A percentile compares a stretch with the other conserved stretches of the same genome.
These are phyloP conservation scores for Phylloboletellus chloephorus DNA, from an alignment of 1,284 basidiomycete species.

Conservation along the genomic window DNA sequence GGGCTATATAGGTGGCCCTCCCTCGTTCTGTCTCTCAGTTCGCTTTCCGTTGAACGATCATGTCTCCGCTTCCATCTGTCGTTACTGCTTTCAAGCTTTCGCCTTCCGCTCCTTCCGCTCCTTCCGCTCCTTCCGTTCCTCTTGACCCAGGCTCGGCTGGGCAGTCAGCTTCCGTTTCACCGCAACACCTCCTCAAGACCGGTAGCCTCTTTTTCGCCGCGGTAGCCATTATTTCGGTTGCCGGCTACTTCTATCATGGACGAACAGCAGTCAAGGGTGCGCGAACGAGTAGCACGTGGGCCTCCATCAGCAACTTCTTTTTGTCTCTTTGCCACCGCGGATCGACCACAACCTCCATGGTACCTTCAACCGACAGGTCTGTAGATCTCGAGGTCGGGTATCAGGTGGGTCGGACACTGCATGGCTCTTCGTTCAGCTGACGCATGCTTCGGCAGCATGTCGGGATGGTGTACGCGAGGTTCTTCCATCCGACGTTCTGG, in stretches of 20 bases:
- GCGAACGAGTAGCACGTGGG: constrained; percentile 8
- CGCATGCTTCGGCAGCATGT: constrained; percentile 10
- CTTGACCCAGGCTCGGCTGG: background rate
- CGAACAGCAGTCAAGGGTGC: background rate
- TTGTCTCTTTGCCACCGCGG: constrained; percentile 8
- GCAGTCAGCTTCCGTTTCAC: constrained; percentile 4
- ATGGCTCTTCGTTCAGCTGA: constrained; percentile 1
- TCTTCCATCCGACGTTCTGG: constrained; percentile 25
- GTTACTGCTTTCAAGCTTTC: constrained; percentile 8
- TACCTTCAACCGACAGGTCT: background rate
- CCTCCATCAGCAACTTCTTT: constrained; percentile 9
- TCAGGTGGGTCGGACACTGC: constrained; percentile 9
- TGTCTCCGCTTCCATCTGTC: constrained; percentile 22
- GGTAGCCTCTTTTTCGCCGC: constrained; percentile 20
- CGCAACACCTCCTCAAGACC: constrained; percentile 11
- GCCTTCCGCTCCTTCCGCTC: background rate
- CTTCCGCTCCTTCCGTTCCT: constrained; percentile 3
- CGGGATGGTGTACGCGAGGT: constrained; percentile 22
- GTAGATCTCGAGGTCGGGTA: constrained; percentile 11
- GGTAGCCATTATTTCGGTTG: constrained; percentile 17
- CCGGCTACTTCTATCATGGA: constrained; percentile 15
- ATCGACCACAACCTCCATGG: background rate
- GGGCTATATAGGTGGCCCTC: constrained; percentile 10
- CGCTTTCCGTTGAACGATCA: constrained; percentile 12
- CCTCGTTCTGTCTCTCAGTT: constrained; percentile 1